phyloP scores from a whole-genome alignment of 1,139 yeast species.

The Saccharomyces hybrid region DNA sequence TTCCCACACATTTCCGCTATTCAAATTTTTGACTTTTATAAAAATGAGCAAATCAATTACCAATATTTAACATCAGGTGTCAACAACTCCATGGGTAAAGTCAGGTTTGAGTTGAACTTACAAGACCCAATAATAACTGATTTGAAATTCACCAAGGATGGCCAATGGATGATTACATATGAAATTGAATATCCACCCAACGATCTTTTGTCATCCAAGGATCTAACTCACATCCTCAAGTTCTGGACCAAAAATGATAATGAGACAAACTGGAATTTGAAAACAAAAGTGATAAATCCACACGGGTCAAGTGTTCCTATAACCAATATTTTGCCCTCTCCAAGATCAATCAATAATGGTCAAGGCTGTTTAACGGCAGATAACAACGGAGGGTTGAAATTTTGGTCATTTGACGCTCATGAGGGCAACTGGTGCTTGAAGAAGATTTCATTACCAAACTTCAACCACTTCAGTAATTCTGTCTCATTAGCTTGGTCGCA shows the following conservation, averaged over 20 bases:
- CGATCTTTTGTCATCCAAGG: slow-evolving; percentile 59
- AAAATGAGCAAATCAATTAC: slow-evolving; percentile 65
- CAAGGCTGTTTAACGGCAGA: slow-evolving; percentile 69
- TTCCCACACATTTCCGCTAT: slow-evolving; percentile 66
- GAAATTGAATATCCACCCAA: slow-evolving; percentile 66
- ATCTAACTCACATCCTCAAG: slow-evolving; percentile 63
- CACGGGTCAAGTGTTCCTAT: slow-evolving; percentile 64
- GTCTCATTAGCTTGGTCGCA: slow-evolving; percentile 62
- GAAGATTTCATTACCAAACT: slow-evolving; percentile 28
- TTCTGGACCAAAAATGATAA: slow-evolving; percentile 58
- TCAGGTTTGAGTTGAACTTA: slow-evolving; percentile 60
- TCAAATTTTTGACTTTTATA: slow-evolving; percentile 66
- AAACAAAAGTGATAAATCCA: slow-evolving; percentile 77
- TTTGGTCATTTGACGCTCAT: slow-evolving; percentile 57
- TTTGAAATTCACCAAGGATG: slow-evolving; percentile 59
- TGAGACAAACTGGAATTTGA: slow-evolving; percentile 55
- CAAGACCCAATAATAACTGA: slow-evolving; percentile 63
- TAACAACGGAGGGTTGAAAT: slow-evolving; percentile 70
- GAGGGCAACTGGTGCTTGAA: slow-evolving; percentile 33
- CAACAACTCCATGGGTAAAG: slow-evolving; percentile 67
- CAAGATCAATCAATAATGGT: slow-evolving; percentile 36
- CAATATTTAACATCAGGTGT: slow-evolving; percentile 70
- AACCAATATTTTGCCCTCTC: slow-evolving; percentile 50
- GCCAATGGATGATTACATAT: slow-evolving; percentile 86
- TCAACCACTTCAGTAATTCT: slow-evolving; percentile 33